phyloP scores from a whole-genome alignment of 331 rosid species.

The Pyracantha coccinea region DNA sequence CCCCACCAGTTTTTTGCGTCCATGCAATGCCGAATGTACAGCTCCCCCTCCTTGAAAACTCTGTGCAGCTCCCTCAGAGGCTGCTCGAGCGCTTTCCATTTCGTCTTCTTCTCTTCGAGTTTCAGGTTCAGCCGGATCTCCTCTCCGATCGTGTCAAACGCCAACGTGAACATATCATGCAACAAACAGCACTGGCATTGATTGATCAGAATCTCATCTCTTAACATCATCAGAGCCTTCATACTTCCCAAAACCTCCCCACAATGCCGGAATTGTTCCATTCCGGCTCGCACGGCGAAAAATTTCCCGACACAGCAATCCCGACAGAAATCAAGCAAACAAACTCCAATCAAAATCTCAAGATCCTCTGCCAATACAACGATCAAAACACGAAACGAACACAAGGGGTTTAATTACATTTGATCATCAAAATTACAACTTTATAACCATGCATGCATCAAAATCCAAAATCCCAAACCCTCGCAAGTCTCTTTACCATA shows the following conservation, averaged over 20 bases:
- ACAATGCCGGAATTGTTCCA: conserved; percentile 95
- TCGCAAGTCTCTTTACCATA: too few species aligned
- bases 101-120: conserved; percentile 59
- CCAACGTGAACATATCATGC: conserved; percentile 49
- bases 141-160: conserved; percentile 66
- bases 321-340: background rate
- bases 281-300: conserved; percentile 27
- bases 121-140: conserved; percentile 67
- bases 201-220: conserved; percentile 72
- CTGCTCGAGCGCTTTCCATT: conserved; percentile 82
- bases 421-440: background rate
- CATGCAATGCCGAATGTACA: conserved; percentile 57
- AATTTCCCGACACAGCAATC: background rate
- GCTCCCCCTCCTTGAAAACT: conserved; percentile 74
- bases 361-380: background rate
- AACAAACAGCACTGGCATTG: conserved; percentile 62
- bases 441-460: background rate
- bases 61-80: conserved; percentile 65
- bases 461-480: background rate
- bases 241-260: conserved; percentile 93
- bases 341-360: background rate
- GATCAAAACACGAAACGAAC: background rate
- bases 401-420: background rate
- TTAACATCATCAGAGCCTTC: conserved; percentile 77
- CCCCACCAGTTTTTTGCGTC: conserved; percentile 77